Conservation (phyloP, 148 eudicot species). For the Diospyros kaki region DNA sequence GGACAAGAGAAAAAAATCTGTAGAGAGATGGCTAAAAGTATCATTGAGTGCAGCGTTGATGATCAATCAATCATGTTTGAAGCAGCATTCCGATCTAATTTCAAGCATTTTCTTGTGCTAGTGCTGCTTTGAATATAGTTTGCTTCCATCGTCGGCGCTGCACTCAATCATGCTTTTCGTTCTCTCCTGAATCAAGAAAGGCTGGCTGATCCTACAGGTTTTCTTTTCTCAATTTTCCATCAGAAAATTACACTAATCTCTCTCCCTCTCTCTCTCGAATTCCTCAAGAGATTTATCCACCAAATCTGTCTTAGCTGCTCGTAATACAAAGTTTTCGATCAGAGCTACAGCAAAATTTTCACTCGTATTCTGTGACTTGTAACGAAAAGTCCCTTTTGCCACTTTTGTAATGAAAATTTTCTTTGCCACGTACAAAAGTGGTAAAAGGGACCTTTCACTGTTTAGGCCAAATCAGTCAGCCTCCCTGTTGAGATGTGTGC, state of each 20-base stretch:
- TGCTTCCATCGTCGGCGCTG: slow-evolving; percentile 41
- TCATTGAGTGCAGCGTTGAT: slow-evolving; percentile 86
- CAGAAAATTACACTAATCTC: too few relatives aligned
- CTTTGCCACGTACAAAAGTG: too few relatives aligned
- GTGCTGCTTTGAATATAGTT: not conserved
- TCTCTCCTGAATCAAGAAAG: slow-evolving; percentile 15
- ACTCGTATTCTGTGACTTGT: too few relatives aligned
- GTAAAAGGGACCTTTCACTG: too few relatives aligned
- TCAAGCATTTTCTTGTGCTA: too few relatives aligned
- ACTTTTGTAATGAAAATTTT: too few relatives aligned
- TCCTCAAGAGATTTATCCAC: not conserved
- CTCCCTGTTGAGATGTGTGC: too few relatives aligned
- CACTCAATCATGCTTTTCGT: slow-evolving; percentile 47
- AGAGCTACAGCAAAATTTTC: too few relatives aligned
- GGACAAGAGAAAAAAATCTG: not conserved
- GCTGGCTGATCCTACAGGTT: not conserved
- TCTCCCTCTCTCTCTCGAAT: not conserved
- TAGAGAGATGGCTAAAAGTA: slow-evolving; percentile 27
- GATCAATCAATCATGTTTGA: slow-evolving; percentile 8
- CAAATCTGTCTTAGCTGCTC: too few relatives aligned
- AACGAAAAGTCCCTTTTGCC: too few relatives aligned
- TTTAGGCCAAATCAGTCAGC: too few relatives aligned
- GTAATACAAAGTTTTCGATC: not conserved
- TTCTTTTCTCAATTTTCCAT: not conserved
- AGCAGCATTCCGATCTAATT: too few relatives aligned